Evolutionary conservation across 2,329 filamentous ascomycete species (phyloP), one percentile per base, ranked within the genome.

Genomic region (Fusarium decemcellulare): DNA sequence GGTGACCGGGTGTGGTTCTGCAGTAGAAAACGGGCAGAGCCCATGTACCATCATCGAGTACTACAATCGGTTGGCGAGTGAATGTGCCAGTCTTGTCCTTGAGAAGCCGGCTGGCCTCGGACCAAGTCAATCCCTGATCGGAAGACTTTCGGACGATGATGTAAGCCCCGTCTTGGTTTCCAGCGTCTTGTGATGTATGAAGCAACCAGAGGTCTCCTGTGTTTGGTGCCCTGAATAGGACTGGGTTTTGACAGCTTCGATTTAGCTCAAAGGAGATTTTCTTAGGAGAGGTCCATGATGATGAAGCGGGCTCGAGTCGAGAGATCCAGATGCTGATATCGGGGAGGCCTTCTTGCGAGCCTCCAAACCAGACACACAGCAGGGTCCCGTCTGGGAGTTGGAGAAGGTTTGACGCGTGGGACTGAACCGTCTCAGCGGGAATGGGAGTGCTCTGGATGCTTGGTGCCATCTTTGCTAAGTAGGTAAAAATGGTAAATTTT

Each of bases 311-410:
- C 2, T 65, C 69, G 2, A 81, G 70, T 8, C 81, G 79, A 12
- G 82, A 81, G 0, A 82, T 68, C 61, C 82, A 82, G 50, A 84
- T 82, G 57, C 77, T 80, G 43, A 84, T 83, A 51, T 84, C 82
- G 1, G 81, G 78, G 5, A 78, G 77, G 1, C 82, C 82, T 69
- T 84, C 82, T 61, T 84, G 82, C 0, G 80, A 82, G 2, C 82
- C 82, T 6, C 82, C 82, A 34, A 84, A 84, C 81, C 81, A 84
- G 14, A 74, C 78, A 61, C 82, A 84, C 0, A 84, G 71, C 1
- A 84, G 68, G 4, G 80, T 80, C n/a, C 76, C 77, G 66, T 82
- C 77, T 2, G 77, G 77, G 0, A 84, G 76, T 30, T 79, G 74
- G 10, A 84, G 72, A 10, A 84, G 76, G 59, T 84, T 84, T 11